Evolutionary conservation across 2,329 filamentous ascomycete genomes (phyloP).

Genomic region (Neofusicoccum sp.): DNA sequence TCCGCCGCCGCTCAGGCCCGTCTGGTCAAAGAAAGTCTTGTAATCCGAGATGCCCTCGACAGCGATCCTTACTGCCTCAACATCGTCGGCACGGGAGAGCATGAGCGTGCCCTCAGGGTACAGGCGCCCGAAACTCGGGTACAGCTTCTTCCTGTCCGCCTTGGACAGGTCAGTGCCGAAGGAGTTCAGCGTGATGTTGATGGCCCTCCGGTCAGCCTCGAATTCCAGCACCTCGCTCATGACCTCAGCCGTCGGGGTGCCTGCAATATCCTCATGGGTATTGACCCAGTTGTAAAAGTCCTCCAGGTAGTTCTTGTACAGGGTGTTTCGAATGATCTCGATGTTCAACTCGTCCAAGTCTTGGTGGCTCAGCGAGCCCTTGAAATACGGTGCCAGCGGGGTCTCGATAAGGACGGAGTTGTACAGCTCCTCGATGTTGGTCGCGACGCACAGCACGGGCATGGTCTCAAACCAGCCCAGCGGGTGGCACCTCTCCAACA

Average conservation of each 20-base stretch:
- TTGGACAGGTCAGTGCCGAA: conserved; percentile 96
- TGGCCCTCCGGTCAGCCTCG: conserved; percentile 91
- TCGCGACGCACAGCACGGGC: conserved; percentile 95
- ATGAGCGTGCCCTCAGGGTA: conserved; percentile 94
- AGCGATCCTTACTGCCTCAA: conserved; percentile 88
- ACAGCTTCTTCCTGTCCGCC: conserved; percentile 90
- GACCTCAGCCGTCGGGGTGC: conserved; percentile 86
- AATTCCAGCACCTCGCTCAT: conserved; percentile 97
- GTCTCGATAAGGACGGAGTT: conserved; percentile 98
- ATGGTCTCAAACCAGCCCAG: conserved; percentile 99
- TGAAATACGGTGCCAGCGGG: conserved; percentile 93
- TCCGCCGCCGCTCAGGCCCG: conserved; percentile 70
- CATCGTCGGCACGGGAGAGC: conserved; percentile 90
- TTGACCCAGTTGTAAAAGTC: conserved; percentile 97
- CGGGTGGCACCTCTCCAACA: conserved; percentile 93
- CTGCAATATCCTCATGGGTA: conserved; percentile 77
- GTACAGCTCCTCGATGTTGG: conserved; percentile 98
- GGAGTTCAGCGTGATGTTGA: conserved; percentile 98
- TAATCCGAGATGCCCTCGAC: conserved; percentile 93
- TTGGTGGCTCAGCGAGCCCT: conserved; percentile 91
- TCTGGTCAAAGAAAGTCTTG: conserved; percentile 92
- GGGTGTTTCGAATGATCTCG: conserved; percentile 95
- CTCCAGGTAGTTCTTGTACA: conserved; percentile 99
- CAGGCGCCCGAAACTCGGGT: conserved; percentile 85
- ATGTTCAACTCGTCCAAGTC: conserved; percentile 99